Evolutionary conservation across 2,329 filamentous ascomycete species (phyloP), one percentile per base, ranked within the genome.

Genomic region (Thermomyces lanuginosus): DNA sequence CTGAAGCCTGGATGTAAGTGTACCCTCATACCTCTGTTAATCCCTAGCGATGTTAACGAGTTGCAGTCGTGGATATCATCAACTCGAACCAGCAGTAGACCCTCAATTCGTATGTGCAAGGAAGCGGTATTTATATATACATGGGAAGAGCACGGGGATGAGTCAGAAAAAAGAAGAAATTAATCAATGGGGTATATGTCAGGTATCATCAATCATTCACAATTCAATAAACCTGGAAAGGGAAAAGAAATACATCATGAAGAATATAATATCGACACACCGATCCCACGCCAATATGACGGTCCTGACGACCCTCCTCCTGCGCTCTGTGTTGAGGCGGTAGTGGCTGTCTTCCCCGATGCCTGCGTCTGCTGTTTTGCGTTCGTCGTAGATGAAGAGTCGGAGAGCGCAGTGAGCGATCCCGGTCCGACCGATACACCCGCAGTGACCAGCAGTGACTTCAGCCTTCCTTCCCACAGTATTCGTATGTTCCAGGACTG

Each of bases 1-100:
- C 72, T 95, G 63, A 95, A 95, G 75, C 86, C 86, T 51, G 84
- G 81, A 41, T 93, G 76, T 82, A 62, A 67, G 76, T 49, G 36
- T 14, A 16, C 22, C 24, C 14, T 13, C 10, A 21, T 12, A 4
- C 11, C 19, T 22, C 5, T 8, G 8, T 7, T 10, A n/a, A 12
- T 21, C 30, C 30, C 20, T 36, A 29, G n/a, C n/a, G n/a, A n/a
- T n/a, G n/a, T n/a, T n/a, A n/a, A 16, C 13, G 20, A 4, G 8
- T 16, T 33, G 2, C 33, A 65, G 61, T 77, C 48, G 66, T 75
- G 43, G 71, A 77, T 41, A 77, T 77, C 44, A 69, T 77, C 63
- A 77, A 77, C 55, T 60, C 66, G n/a, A n/a, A n/a, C 43, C 67
- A 62, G 38, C 47, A 58, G 38, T 64, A 58, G 48, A 32, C 16